Evolutionary conservation across 2,329 filamentous ascomycete genomes (phyloP), one percentile per base, ranked within the genome.

Genomic region (Rutstroemia sydowiana): DNA sequence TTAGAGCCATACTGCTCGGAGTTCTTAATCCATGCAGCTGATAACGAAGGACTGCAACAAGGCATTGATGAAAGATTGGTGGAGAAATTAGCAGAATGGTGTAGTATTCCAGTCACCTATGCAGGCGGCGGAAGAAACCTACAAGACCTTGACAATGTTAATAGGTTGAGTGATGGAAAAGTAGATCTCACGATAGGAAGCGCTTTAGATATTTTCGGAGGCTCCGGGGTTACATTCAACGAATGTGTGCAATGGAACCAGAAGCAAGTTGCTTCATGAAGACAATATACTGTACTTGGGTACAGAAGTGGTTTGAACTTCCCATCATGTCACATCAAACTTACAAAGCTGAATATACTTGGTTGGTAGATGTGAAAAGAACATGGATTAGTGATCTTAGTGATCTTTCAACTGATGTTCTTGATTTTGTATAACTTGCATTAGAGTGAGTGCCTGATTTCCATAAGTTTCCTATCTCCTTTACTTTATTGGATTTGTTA

Each of bases 111-210:
- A 2, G 87, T 97, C 14, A 98, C 93, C 1, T 98, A 98, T 71
- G 93, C 93, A 5, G 93, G 93, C 21, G 93, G 93, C n/a, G 93
- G 89, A 37, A 80, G 88, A 50, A 84, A 82, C 62, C 71, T 97
- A 34, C 78, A 84, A 43, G 93, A 98, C 65, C 71, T 98, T 26
- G 87, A 93, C 54, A 75, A 82, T 32, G 93, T 98, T 9, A 86
- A 89, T 71, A 70, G 71, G 39, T 73, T 95, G 58, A 96, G 92
- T 68, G 69, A 71, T 32, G 90, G 89, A 26, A 88, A 83, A 66
- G 84, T 97, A 20, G 91, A 98, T 66, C 74, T 98, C 61, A 98
- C 93, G 0, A 97, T 97, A 65, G 93, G 93, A 11, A 97, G 93
- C 67, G 93, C 93, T 1, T 71, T 98, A 62, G 93, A 98, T 71